Percentiles rank a stretch among this genome's conserved stretches.
These are phyloP conservation scores for Cryptococcus sp. DNA, from an alignment of 1,284 basidiomycete genomes.

Conservation along the genomic window DNA sequence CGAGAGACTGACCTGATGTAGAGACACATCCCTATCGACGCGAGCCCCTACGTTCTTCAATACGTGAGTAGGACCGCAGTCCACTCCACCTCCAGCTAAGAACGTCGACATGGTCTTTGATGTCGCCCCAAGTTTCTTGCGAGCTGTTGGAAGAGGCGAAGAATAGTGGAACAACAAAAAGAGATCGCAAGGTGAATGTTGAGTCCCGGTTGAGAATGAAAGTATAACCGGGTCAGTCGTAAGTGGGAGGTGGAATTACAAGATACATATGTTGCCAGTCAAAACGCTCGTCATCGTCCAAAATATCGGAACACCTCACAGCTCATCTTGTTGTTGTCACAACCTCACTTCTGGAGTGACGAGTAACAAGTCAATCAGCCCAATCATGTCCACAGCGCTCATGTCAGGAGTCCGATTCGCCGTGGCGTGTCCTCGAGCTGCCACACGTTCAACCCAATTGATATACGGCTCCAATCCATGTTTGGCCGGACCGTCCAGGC, in stretches of 20 bases:
- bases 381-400: no score
- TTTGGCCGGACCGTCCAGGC: no score
- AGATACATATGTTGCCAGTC: no score
- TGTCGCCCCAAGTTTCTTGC: not conserved
- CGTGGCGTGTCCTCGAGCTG: no score
- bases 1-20: slow-evolving; percentile 36
- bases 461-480: no score
- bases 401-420: no score
- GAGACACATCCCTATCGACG: slow-evolving; percentile 42
- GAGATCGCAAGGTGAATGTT: not conserved
- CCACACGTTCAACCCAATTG: no score
- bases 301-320: no score
- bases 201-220: not conserved
- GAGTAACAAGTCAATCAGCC: no score
- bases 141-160: not conserved
- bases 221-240: not conserved
- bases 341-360: no score
- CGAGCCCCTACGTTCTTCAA: slow-evolving; percentile 40
- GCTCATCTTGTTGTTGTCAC: no score
- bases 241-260: not conserved
- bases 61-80: slow-evolving; percentile 43
- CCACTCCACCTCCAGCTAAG: slow-evolving; percentile 36
- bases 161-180: not conserved
- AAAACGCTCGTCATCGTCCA: no score
- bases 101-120: slow-evolving; percentile 36